Evolutionary conservation across 768 basidiomycete species (phyloP), one percentile per base, ranked within the genome.

Genomic region (Pleurotus tuber-regium): DNA sequence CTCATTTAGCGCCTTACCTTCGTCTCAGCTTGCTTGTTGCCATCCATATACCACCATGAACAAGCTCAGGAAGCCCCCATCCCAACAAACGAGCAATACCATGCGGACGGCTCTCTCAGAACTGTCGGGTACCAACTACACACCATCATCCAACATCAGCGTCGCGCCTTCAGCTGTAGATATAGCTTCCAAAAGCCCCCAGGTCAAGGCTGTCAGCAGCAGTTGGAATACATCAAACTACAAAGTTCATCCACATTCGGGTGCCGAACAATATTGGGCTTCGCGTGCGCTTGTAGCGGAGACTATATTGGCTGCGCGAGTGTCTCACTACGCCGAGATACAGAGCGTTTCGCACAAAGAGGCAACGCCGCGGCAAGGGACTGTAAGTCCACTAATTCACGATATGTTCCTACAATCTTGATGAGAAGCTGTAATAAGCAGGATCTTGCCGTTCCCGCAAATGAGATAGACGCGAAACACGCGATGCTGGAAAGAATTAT

Each of bases 261-360:
- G 19, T 11, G 60, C 62, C 1, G 83, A 83, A 57, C 80, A 79
- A 54, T 86, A 86, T 59, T 89, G 87, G 87, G 82, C 82, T 23
- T 68, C 77, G 12, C 79, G 87, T 2, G 85, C 87, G 2, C 57
- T 86, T 19, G 73, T 78, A 2, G 86, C 86, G 1, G 87, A 89
- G 61, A 76, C 82, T 2, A 63, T 84, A 31, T 70, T 89, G 2
- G 65, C 73, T 0, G 78, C 77, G 21, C 72, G 73, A 31, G 68
- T 69, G 26, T 64, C 61, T 16, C 82, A 86, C 60, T 73, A 76
- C 36, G 62, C 63, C 9, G 83, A 86, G 42, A 58, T 86, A 26
- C 69, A 65, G 52, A 66, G 61, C 12, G 43, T 81, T 43, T 66
- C 72, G 44, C 60, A 65, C 28, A 58, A 55, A 1, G 76, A 77